Base-by-base conservation (phyloP, 352 stramenopile genomes). In the Blastocystis sp. region DNA sequence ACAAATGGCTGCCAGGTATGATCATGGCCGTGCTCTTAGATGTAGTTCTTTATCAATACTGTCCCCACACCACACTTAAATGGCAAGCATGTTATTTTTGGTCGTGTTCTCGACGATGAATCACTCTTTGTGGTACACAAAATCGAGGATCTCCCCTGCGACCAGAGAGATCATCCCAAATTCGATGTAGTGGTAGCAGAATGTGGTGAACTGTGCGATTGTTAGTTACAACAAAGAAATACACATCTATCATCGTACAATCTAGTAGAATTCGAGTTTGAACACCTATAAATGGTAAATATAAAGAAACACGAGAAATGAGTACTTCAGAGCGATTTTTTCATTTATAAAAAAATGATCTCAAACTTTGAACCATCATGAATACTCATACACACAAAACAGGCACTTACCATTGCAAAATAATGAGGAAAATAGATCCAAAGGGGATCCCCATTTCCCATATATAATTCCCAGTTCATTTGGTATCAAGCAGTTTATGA, bases 21-120 rank as follows among this genome's bases (percentile, higher is more conserved):
- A 18, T 43, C 18, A 15, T 1, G 18, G 4, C n/a, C 18, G 26
- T 69, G 1, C 18, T 20, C 9, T 79, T 20, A 88, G 41, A 11
- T 37, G 3, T 77, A 92, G 90, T 92, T 92, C 68, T 92, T 92
- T 50, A 91, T 92, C 43, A 91, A 75, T 2, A 90, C 55, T 55
- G 92, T 92, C 55, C 90, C 94, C 39, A 98, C 95, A 11, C 94
- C 95, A 3, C 96, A 98, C 89, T 92, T 99, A 37, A 96, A 99
- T 91, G 94, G 95, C 26, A 99, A 99, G 91, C 97, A 99, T 92
- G 97, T 99, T 5, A 96, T 99, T 13, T 99, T 99, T 92, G 97
- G 97, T 20, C 95, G 98, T 89, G 95, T 99, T 34, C 26, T 82
- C 4, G 63, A 82, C 15, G 93, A 93, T 9, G 80, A 90, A n/a